Base-by-base conservation (phyloP, 176 grass and related monocot species). In the Musa beccarii region DNA sequence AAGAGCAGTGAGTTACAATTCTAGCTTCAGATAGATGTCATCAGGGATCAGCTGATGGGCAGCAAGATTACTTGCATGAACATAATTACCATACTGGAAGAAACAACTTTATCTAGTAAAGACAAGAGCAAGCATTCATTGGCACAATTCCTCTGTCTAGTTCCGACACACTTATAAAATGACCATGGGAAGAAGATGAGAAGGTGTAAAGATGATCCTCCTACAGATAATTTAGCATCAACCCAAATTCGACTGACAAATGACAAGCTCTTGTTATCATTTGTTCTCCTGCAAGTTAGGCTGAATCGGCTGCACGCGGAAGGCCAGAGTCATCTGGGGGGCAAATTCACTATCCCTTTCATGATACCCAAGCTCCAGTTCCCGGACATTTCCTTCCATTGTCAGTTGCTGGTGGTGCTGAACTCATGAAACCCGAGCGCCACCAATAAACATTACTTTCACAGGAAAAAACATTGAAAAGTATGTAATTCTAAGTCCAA, bases 221-320 rank as follows among this genome's bases (percentile, higher is more conserved):
- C 65, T 43, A 43, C 24, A 11, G 68, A 70, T 3, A 70, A 70
- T 52, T 51, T 20, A 51, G 16, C 68, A 70, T 51, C 43, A 51
- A 19, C 17, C 10, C 6, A 11, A 52, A 6, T 43, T 11, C 11
- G 11, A 70, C 43, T 20, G 20, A 52, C 1, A 25, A 51, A 13
- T 66, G 68, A 14, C 19, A n/a, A 70, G 43, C n/a, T 52, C 34
- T 68, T 43, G 13, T 52, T 17, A 57, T 74, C 81, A 93, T 25
- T 83, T 93, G 74, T 92, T 89, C 19, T 89, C 91, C 73, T 95
- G 91, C 76, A 99, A 82, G 53, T 99, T 95, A 69, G 89, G 96
- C 63, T 99, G 96, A 53, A 82, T 92, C 51, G 89, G 89, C 77
- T 99, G 96, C 43, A 99, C 86, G 0, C 89, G 90, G 73, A 99